Evolutionary conservation across 805 yeast genomes (phyloP), one percentile per base, ranked within the genome.

Genomic region (Maudiozyma bulderi): DNA sequence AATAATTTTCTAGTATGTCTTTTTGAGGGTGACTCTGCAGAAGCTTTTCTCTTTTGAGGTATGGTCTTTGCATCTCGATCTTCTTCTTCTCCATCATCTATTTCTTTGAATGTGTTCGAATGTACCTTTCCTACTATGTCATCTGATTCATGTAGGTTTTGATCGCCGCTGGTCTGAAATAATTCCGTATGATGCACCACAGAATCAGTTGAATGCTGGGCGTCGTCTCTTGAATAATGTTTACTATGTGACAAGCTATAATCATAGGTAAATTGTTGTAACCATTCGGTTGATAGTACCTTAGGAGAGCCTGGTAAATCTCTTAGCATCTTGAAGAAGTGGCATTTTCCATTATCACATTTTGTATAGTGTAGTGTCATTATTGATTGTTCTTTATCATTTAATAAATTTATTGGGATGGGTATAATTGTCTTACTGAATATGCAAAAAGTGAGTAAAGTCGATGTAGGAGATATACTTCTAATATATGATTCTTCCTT

Each of bases 371-470:
- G 86, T 56, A 76, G 82, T 38, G 56, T 61, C 1, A 71, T 43
- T 0, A 85, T 84, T 14, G 37, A 13, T 6, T 2, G 13, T 6
- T 2, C n/a, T 9, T 40, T 33, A 32, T 45, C 32, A 5, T 11
- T 15, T 4, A 26, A 11, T 9, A 11, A 9, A 42, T 15, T 14
- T 15, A 34, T 6, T 26, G 46, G 46, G 7, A 44, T 13, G 29
- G 13, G 3, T 10, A 75, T 69, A 1, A 82, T 73, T 49, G 69
- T 69, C 30, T 73, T 67, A 63, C 91, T 84, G 56, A 72, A 68
- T 47, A 73, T 74, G 62, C 91, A 84, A 13, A 79, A 72, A 8
- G 77, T 77, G 47, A 78, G 73, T 56, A 78, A 82, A 5, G 42
- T 20, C 4, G 26, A 30, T 3, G 20, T 46, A 13, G 30, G 59